Base-by-base conservation (phyloP, 2,329 filamentous ascomycete species). In the Cercospora canescens region DNA sequence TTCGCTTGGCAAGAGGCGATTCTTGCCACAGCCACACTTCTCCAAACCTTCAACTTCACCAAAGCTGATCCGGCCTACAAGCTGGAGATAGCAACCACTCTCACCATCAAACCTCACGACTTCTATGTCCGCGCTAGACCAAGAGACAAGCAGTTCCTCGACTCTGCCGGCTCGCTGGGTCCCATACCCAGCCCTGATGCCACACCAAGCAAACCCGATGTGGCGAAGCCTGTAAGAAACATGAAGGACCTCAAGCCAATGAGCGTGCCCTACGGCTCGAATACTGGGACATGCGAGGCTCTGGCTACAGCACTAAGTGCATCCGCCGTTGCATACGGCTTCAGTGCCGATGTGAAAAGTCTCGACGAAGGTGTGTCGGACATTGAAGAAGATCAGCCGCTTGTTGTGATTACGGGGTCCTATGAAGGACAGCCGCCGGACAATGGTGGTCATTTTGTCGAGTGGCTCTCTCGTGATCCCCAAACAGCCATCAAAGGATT, bases 341-440 rank as follows among this genome's bases (percentile, higher is more conserved):
- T 88, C 76, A 77, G 76, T 3, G 85, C 86, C 6, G 81, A 80
- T 14, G 78, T 89, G 1, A 82, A 84, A 24, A 81, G 83, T 1
- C 78, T 93, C 39, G 88, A 93, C 72, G 81, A 83, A 0, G 89
- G 87, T 0, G 86, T 85, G 16, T 84, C 87, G 54, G 83, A 84
- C 2, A 74, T 93, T 0, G 85, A 88, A 0, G 87, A 81, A 59
- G 82, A 86, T 26, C 82, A 85, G 3, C 89, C 90, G 0, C 83
- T 91, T 0, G 80, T 92, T 18, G 83, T 93, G 55, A 83, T 94
- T 69, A 88, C 88, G 0, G 85, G 90, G 0, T 89, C 87, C 1
- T 94, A 93, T 70, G 91, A 94, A 72, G 91, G 91, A 0, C 84
- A 91, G 62, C 89, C 91, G 0, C 87, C 90, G 0, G 89, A 92